phyloP scores from a whole-genome alignment of 257 asterid species.

The Capsicum chinense region DNA sequence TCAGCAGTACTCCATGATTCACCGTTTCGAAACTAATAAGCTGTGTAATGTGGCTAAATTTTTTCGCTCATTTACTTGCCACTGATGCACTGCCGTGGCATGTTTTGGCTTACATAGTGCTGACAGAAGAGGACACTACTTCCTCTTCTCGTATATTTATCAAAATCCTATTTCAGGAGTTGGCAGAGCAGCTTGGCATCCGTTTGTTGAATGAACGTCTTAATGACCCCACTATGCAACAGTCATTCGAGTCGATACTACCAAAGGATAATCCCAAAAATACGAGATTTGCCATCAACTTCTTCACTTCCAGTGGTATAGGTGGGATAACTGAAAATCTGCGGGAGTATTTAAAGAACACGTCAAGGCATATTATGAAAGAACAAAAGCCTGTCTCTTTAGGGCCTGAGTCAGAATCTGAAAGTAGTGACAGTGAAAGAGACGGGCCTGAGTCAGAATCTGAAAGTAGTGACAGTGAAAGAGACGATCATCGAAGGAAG shows the following conservation, averaged over 20 bases:
- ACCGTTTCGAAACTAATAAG: constrained; percentile 18
- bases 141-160: constrained; percentile 30
- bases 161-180: constrained; percentile 27
- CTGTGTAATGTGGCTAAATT: constrained; percentile 30
- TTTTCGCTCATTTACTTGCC: constrained; percentile 30
- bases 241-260: constrained; percentile 24
- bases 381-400: background rate
- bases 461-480: background rate
- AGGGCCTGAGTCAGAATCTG: background rate
- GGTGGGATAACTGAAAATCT: constrained; percentile 28
- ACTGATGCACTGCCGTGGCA: constrained; percentile 32
- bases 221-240: background rate
- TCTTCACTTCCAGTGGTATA: constrained; percentile 28
- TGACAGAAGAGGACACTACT: constrained; percentile 27
- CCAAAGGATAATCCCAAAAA: constrained; percentile 30
- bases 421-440: background rate
- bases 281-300: constrained; percentile 28
- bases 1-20: constrained; percentile 22
- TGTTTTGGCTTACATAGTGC: constrained; percentile 9
- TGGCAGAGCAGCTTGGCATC: constrained; percentile 25
- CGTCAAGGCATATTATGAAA: background rate
- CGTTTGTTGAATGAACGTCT: constrained; percentile 19
- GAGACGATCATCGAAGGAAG: background rate
- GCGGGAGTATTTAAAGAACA: constrained; percentile 13
- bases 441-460: background rate